A percentile compares a stretch with the other conserved stretches of the same genome.
These are phyloP conservation scores for Diaporthe citri DNA, from an alignment of 2,329 filamentous ascomycete species.

Conservation along the genomic window DNA sequence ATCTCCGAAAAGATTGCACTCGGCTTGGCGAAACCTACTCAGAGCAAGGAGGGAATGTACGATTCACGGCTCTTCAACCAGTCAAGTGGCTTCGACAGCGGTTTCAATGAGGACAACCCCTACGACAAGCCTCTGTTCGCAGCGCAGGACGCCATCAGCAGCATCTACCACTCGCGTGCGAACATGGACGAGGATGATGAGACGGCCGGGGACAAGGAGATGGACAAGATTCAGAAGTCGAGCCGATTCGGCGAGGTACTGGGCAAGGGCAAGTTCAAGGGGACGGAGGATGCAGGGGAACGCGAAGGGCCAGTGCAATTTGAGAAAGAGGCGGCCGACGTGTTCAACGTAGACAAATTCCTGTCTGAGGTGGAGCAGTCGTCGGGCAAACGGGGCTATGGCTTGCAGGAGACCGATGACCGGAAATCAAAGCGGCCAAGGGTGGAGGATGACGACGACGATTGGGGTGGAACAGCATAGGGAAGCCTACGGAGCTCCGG, in stretches of 20 bases:
- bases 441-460: conserved; percentile 78
- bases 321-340: conserved; percentile 87
- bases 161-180: conserved; percentile 88
- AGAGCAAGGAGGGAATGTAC: conserved; percentile 94
- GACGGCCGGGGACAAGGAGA: conserved; percentile 82
- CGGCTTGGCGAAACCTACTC: conserved; percentile 93
- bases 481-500: conserved; percentile 2
- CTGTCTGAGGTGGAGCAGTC: conserved; percentile 81
- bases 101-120: conserved; percentile 96
- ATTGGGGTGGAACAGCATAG: conserved; percentile 47
- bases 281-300: conserved; percentile 84
- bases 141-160: conserved; percentile 93
- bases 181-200: conserved; percentile 83
- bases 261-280: conserved; percentile 92
- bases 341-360: conserved; percentile 95
- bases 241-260: conserved; percentile 88
- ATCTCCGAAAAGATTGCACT: conserved; percentile 97
- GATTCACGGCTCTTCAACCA: conserved; percentile 97
- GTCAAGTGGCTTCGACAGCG: conserved; percentile 87
- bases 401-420: conserved; percentile 75
- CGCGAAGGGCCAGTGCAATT: conserved; percentile 96
- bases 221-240: conserved; percentile 88
- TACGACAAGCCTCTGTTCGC: conserved; percentile 98
- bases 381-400: conserved; percentile 78
- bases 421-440: conserved; percentile 78